Evolutionary conservation across 2,329 filamentous ascomycete genomes (phyloP).

Genomic region (Rosellinia necatrix): DNA sequence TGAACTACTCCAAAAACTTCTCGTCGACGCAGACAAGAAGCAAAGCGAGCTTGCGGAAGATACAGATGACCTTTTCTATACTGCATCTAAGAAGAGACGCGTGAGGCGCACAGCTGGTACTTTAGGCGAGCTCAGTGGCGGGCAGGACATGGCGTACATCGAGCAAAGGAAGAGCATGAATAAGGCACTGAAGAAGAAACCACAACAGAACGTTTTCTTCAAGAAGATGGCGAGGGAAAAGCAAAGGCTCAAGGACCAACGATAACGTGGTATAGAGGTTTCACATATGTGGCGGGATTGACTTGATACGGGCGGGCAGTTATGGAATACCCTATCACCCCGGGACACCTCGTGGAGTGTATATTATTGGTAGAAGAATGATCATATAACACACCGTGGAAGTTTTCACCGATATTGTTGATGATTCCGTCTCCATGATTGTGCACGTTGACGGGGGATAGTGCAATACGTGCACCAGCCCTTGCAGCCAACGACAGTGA

Average conservation of each 20-base stretch:
- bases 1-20: constrained; percentile 85
- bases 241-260: constrained; percentile 50
- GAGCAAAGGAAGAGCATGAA: constrained; percentile 79
- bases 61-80: constrained; percentile 48
- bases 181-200: constrained; percentile 67
- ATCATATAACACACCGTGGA: not conserved
- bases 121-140: constrained; percentile 83
- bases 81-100: constrained; percentile 51
- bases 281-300: not conserved
- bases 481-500: too few relatives aligned
- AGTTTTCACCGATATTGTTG: constrained; percentile 8
- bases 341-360: not conserved
- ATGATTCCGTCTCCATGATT: too few relatives aligned
- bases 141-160: constrained; percentile 96
- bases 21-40: constrained; percentile 82
- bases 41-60: constrained; percentile 64
- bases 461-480: too few relatives aligned
- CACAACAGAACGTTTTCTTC: constrained; percentile 64
- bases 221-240: constrained; percentile 68
- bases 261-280: constrained; percentile 7
- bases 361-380: not conserved
- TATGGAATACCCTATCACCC: not conserved
- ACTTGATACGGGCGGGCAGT: not conserved
- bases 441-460: too few relatives aligned
- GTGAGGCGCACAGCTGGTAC: constrained; percentile 82